Percentiles rank a stretch among this genome's conserved stretches.
Conservation (phyloP, 768 basidiomycete genomes). For the Hysterangium stoloniferum region DNA sequence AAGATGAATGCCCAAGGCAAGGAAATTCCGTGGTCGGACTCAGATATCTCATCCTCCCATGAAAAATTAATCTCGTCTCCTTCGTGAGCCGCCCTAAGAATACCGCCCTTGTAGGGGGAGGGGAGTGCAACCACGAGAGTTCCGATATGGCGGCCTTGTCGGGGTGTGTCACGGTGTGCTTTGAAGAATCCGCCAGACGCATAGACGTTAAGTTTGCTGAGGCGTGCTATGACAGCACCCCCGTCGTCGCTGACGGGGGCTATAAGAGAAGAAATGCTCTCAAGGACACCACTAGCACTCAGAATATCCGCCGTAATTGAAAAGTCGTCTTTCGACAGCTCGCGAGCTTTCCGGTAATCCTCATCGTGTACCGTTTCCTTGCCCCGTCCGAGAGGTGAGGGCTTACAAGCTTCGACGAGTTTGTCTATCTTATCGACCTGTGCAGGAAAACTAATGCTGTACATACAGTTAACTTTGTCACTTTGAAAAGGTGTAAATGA, state of each 20-base stretch:
- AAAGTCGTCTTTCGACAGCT: slow-evolving; percentile 34
- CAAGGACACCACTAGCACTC: slow-evolving; percentile 21
- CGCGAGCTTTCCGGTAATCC: slow-evolving; percentile 38
- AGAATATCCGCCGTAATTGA: slow-evolving; percentile 24
- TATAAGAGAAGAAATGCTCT: slow-evolving; percentile 9
- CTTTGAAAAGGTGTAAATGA: no score
- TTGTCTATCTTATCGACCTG: background rate
- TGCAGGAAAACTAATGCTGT: background rate
- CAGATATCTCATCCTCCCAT: background rate
- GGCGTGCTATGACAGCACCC: slow-evolving; percentile 22
- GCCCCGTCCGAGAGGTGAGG: slow-evolving; percentile 33
- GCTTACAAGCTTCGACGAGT: slow-evolving; percentile 30
- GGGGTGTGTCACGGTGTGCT: slow-evolving; percentile 15
- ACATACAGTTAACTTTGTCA: no score
- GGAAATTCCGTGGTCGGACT: background rate
- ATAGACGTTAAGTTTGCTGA: slow-evolving; percentile 41
- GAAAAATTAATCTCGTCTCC: slow-evolving; percentile 7
- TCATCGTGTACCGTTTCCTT: slow-evolving; percentile 35
- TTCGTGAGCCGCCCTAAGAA: slow-evolving; percentile 8
- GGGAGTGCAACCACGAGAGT: slow-evolving; percentile 14
- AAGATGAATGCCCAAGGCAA: slow-evolving; percentile 24
- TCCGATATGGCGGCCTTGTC: slow-evolving; percentile 10
- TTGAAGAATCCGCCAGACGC: slow-evolving; percentile 10
- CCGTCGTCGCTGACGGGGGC: slow-evolving; percentile 17
- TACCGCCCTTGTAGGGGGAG: slow-evolving; percentile 11